A percentile compares a stretch with the other conserved stretches of the same genome.
phyloP scores from a whole-genome alignment of 768 basidiomycete species.

The Panaeolus papilionaceus region DNA sequence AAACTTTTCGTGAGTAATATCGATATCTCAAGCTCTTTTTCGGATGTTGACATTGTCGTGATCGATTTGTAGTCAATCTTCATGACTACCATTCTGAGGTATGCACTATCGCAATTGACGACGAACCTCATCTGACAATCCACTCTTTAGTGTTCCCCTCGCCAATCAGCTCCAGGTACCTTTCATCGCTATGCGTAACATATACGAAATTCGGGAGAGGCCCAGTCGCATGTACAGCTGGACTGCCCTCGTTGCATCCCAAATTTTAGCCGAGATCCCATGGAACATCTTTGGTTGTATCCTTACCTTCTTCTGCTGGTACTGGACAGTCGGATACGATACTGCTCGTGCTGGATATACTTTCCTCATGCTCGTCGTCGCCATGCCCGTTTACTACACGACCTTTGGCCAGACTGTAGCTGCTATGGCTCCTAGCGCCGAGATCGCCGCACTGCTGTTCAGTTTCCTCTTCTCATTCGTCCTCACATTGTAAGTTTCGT shows the following conservation, averaged over 20 bases:
- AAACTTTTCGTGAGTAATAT: constrained; percentile 59
- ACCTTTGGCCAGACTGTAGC: constrained; percentile 66
- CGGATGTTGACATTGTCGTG: neutral
- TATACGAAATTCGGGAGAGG: constrained; percentile 73
- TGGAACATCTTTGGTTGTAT: constrained; percentile 65
- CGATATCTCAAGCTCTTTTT: constrained; percentile 19
- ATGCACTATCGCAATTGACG: neutral
- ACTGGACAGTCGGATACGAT: constrained; percentile 67
- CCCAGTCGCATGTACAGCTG: constrained; percentile 70
- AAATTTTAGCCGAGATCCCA: constrained; percentile 61
- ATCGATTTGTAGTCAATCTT: constrained; percentile 48
- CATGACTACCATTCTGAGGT: constrained; percentile 54
- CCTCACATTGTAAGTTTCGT: constrained; percentile 56
- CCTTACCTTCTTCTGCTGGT: constrained; percentile 71
- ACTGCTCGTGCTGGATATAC: constrained; percentile 59
- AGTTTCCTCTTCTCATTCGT: constrained; percentile 66
- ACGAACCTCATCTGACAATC: constrained; percentile 15
- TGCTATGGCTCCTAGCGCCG: constrained; percentile 61
- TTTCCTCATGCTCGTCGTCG: constrained; percentile 55
- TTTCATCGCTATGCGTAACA: constrained; percentile 57
- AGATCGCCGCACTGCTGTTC: constrained; percentile 65
- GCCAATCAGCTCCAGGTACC: constrained; percentile 67
- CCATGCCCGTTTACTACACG: constrained; percentile 67
- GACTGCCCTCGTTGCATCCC: constrained; percentile 60
- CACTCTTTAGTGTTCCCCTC: constrained; percentile 46